Percentiles rank a stretch among this genome's conserved stretches.
Conservation (phyloP, 805 yeast species). For the Alloascoidea hylecoeti region DNA sequence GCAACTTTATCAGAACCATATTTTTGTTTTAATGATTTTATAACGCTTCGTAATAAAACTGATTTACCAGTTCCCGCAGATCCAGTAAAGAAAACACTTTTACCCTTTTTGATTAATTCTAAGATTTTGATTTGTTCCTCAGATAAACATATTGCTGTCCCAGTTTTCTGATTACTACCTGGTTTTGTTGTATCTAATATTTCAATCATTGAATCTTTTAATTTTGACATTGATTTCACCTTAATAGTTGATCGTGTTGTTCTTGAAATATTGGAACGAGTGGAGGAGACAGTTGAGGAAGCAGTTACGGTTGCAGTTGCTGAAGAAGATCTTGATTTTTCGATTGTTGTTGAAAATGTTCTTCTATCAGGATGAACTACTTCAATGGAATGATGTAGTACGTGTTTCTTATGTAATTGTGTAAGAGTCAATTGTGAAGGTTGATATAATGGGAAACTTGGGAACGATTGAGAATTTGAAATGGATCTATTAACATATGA, state of each 20-base stretch:
- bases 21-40: conserved; percentile 30
- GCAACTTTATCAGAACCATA: conserved; percentile 45
- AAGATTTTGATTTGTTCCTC: conserved; percentile 43
- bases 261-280: too few species aligned
- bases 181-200: background rate
- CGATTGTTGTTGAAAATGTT: too few species aligned
- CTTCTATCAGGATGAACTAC: too few species aligned
- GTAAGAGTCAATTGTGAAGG: background rate
- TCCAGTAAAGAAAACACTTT: conserved; percentile 82
- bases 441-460: background rate
- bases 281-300: too few species aligned
- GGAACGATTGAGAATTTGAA: too few species aligned
- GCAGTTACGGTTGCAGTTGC: too few species aligned
- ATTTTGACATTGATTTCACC: conserved; percentile 5
- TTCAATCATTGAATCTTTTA: background rate
- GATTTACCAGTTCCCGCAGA: conserved; percentile 99
- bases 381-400: too few species aligned
- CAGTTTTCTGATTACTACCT: too few species aligned
- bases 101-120: conserved; percentile 46
- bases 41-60: conserved; percentile 59
- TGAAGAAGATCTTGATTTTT: too few species aligned
- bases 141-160: conserved; percentile 14
- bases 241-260: conserved; percentile 2
- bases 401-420: too few species aligned
- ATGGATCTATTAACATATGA: too few species aligned